A percentile compares a stretch with the other conserved stretches of the same genome.
phyloP scores from a whole-genome alignment of 2,329 filamentous ascomycete genomes.

The Cladorrhinum sp. region DNA sequence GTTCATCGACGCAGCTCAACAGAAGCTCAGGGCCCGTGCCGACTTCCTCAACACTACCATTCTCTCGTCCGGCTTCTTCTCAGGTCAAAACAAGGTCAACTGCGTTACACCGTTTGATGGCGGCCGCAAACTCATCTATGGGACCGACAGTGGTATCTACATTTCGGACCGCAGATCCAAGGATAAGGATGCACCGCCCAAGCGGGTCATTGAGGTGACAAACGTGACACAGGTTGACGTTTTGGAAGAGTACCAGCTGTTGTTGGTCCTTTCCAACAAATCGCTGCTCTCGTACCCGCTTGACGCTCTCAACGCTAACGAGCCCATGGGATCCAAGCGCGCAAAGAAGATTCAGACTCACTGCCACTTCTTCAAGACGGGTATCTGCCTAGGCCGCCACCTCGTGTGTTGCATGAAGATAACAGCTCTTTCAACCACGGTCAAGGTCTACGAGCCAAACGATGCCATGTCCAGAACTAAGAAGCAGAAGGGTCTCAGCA shows the following conservation, averaged over 20 bases:
- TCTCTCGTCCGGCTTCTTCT: constrained; percentile 59
- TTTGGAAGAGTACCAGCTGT: constrained; percentile 87
- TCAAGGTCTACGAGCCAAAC: constrained; percentile 99
- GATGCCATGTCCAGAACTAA: constrained; percentile 90
- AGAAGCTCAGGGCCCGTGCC: constrained; percentile 79
- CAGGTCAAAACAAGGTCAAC: constrained; percentile 76
- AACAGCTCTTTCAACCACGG: constrained; percentile 86
- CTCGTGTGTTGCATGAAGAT: constrained; percentile 97
- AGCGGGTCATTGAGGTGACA: constrained; percentile 78
- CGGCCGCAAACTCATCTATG: constrained; percentile 88
- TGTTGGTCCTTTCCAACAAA: constrained; percentile 90
- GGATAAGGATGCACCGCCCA: constrained; percentile 67
- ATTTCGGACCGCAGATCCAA: constrained; percentile 87
- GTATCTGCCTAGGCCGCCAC: constrained; percentile 89
- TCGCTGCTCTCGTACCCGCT: constrained; percentile 86
- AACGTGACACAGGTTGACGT: constrained; percentile 95
- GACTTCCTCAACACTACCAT: constrained; percentile 80
- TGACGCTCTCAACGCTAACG: constrained; percentile 79
- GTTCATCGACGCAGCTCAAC: constrained; percentile 86
- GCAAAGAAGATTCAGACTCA: constrained; percentile 96
- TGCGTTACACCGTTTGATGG: constrained; percentile 93
- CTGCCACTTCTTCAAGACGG: constrained; percentile 97
- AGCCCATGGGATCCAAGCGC: constrained; percentile 73
- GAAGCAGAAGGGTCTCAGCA: constrained; percentile 91
- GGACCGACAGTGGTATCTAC: constrained; percentile 91